Evolutionary conservation across 2,329 filamentous ascomycete species (phyloP).

Genomic region (Penicillium psychrosexuale): DNA sequence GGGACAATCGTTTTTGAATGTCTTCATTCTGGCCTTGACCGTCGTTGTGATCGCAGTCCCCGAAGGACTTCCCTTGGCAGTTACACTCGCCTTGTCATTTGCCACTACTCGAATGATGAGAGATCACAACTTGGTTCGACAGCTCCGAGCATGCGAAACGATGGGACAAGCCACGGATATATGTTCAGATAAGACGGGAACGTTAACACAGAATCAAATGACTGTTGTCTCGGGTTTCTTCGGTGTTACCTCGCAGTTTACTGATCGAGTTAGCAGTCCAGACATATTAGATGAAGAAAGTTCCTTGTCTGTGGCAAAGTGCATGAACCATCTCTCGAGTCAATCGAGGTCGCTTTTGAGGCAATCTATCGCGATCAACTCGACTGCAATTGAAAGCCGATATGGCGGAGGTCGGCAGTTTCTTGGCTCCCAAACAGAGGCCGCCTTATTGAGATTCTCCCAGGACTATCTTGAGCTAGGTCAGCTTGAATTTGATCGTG

Average conservation of each 20-base stretch:
- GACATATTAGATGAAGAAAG: background rate
- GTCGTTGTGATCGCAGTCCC: constrained; percentile 73
- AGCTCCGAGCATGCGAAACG: constrained; percentile 71
- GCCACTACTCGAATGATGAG: constrained; percentile 71
- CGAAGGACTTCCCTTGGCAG: constrained; percentile 70
- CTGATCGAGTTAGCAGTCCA: background rate
- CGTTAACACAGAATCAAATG: constrained; percentile 69
- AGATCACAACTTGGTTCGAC: constrained; percentile 70
- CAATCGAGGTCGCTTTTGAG: constrained; percentile 21
- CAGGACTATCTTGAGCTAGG: constrained; percentile 62
- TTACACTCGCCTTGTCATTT: constrained; percentile 70
- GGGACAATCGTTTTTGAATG: constrained; percentile 63
- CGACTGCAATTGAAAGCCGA: constrained; percentile 70
- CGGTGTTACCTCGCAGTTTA: constrained; percentile 36
- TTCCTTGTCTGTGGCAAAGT: background rate
- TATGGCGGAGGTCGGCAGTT: constrained; percentile 61
- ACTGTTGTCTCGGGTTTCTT: constrained; percentile 69
- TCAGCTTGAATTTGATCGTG: constrained; percentile 58
- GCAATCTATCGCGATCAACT: constrained; percentile 45
- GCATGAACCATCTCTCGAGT: background rate
- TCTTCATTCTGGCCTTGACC: constrained; percentile 68
- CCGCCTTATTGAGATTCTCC: constrained; percentile 64
- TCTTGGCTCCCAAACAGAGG: constrained; percentile 72
- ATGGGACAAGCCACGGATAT: constrained; percentile 76
- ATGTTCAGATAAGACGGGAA: constrained; percentile 75